phyloP scores from a whole-genome alignment of 1,139 yeast genomes.

The Pichia cactophila region DNA sequence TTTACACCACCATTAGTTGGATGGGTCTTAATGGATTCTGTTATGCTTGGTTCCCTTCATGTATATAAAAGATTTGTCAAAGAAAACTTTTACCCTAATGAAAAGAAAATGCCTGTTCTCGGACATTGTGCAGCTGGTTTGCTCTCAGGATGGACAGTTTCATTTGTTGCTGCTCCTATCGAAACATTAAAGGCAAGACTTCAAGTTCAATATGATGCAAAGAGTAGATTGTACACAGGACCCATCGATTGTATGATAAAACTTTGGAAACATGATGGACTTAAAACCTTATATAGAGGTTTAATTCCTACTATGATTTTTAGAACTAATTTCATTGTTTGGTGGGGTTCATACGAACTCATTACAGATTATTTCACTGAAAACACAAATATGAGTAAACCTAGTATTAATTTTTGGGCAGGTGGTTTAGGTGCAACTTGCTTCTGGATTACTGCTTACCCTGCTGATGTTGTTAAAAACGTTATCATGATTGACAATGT shows the following conservation, averaged over 20 bases:
- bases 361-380: slow-evolving; percentile 62
- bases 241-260: slow-evolving; percentile 66
- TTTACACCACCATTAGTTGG: slow-evolving; percentile 90
- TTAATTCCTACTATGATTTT: slow-evolving; percentile 80
- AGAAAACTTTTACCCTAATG: slow-evolving; percentile 52
- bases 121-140: slow-evolving; percentile 71
- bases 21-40: slow-evolving; percentile 90
- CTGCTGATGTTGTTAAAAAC: slow-evolving; percentile 84
- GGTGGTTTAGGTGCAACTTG: slow-evolving; percentile 83
- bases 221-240: slow-evolving; percentile 60
- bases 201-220: slow-evolving; percentile 83
- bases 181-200: slow-evolving; percentile 84
- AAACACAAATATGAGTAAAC: slow-evolving; percentile 55
- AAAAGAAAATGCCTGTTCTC: slow-evolving; percentile 52
- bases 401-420: slow-evolving; percentile 80
- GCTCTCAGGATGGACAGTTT: slow-evolving; percentile 90
- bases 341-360: slow-evolving; percentile 93
- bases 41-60: slow-evolving; percentile 79
- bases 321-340: slow-evolving; percentile 76
- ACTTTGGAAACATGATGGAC: slow-evolving; percentile 50
- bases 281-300: slow-evolving; percentile 73
- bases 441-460: slow-evolving; percentile 88
- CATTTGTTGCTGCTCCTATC: slow-evolving; percentile 90
- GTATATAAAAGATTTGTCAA: slow-evolving; percentile 63
- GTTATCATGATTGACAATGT: slow-evolving; percentile 79